Conservation (phyloP, 257 asterid species). For the Solanum dulcamara region DNA sequence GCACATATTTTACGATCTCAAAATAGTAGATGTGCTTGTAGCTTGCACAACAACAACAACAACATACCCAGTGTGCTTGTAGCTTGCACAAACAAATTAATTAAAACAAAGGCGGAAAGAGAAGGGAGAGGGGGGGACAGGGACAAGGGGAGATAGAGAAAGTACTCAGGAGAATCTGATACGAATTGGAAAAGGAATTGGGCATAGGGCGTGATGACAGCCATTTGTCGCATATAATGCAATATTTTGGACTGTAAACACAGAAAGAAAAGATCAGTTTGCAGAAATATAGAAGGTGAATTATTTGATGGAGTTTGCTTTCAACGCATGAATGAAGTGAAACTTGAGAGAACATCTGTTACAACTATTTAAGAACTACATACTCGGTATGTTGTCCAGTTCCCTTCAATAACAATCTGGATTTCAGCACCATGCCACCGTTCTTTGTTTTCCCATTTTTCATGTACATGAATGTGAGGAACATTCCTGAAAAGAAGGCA, state of each 20-base stretch:
- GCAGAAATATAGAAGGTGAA: not conserved
- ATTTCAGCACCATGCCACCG: slow-evolving; percentile 92
- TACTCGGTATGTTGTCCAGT: slow-evolving; percentile 93
- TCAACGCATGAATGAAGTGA: not conserved
- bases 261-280: slow-evolving; percentile 3
- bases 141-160: slow-evolving; percentile 18
- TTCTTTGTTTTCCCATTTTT: slow-evolving; percentile 47
- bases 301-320: not conserved
- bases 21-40: not conserved
- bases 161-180: slow-evolving; percentile 77
- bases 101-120: not conserved
- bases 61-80: no score
- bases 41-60: not conserved
- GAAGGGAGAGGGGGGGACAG: not conserved
- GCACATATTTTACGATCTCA: not conserved
- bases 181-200: slow-evolving; percentile 78
- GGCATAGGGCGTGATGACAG: slow-evolving; percentile 89
- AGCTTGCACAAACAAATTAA: not conserved
- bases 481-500: slow-evolving; percentile 37
- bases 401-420: slow-evolving; percentile 88
- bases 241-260: slow-evolving; percentile 72
- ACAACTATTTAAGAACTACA: slow-evolving; percentile 2
- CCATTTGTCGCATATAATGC: slow-evolving; percentile 97
- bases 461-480: slow-evolving; percentile 85
- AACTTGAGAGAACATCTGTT: not conserved